phyloP scores from a whole-genome alignment of 2,329 filamentous ascomycete species.

The Cryphonectria japonica region DNA sequence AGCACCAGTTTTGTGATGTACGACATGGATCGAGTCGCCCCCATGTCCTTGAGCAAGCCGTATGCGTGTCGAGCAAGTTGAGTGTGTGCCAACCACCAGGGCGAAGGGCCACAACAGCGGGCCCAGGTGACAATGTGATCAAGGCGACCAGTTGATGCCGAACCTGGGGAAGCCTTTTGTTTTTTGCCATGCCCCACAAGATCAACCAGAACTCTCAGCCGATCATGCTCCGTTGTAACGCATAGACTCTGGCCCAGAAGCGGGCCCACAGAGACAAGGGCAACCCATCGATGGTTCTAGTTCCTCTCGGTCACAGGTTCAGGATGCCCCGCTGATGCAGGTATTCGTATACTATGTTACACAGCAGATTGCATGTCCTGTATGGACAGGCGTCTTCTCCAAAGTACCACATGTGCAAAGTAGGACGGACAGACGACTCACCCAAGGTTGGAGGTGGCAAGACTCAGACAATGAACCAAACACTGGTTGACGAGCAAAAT shows the following conservation, averaged over 20 bases:
- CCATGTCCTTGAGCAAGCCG: not conserved
- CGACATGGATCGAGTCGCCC: not conserved
- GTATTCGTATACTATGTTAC: not conserved
- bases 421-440: not conserved
- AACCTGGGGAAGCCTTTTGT: conserved; percentile 1
- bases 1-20: not conserved
- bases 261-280: not conserved
- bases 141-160: not conserved
- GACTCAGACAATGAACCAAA: not conserved
- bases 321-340: not conserved
- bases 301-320: not conserved
- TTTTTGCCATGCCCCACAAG: not conserved
- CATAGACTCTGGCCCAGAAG: not conserved
- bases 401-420: not conserved
- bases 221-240: conserved; percentile 3
- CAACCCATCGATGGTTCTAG: not conserved
- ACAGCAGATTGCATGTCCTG: not conserved
- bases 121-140: not conserved
- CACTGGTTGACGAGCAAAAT: not conserved
- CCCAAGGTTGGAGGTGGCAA: not conserved
- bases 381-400: not conserved
- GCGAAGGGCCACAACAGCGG: not conserved
- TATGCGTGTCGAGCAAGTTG: not conserved
- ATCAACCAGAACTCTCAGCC: not conserved
- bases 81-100: not conserved